Evolutionary conservation across 306 rosid species (phyloP), one percentile per base, ranked within the genome.

Genomic region (Medicago lupulina): DNA sequence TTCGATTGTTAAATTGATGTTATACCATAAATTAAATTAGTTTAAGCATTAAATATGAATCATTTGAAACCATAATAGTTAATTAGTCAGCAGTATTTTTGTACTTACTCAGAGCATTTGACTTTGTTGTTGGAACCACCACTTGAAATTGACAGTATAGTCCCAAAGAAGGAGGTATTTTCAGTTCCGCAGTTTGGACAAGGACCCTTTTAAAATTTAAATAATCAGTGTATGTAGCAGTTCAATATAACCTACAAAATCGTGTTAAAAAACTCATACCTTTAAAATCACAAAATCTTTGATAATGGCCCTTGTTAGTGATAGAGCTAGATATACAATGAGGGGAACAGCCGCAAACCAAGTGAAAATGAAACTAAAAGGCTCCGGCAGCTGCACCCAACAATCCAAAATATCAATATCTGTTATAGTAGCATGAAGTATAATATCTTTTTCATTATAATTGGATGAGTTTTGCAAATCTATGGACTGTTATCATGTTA

Each of bases 341-440:
- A 85, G 87, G 38, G 98, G 98, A 73, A 95, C 92, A 0, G 98
- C 98, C 16, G 98, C 97, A 88, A 95, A 92, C 98, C 98, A 95
- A 15, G 98, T 95, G 83, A 95, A 90, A 70, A 92, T 90, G 88
- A 95, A 92, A 77, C 97, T 89, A 85, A 59, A 92, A 36, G 98
- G 98, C 86, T 95, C 98, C 4, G 98, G 96, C 50, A 95, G 87
- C 98, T 95, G 90, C 92, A 79, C 19, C 57, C 68, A 81, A 79
- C 77, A 84, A 76, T 70, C 46, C 61, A 71, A 28, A 63, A 55
- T n/a, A 38, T 31, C 14, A 61, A 14, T 3, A 76, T 71, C 17
- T 43, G 50, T 67, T 57, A 72, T 15, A 80, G 71, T 25, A 78
- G 44, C 80, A 51, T 31, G 6, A 58, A 40, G 50, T 63, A 59